phyloP scores from a whole-genome alignment of 2,329 filamentous ascomycete species.

The Curvularia sp. region DNA sequence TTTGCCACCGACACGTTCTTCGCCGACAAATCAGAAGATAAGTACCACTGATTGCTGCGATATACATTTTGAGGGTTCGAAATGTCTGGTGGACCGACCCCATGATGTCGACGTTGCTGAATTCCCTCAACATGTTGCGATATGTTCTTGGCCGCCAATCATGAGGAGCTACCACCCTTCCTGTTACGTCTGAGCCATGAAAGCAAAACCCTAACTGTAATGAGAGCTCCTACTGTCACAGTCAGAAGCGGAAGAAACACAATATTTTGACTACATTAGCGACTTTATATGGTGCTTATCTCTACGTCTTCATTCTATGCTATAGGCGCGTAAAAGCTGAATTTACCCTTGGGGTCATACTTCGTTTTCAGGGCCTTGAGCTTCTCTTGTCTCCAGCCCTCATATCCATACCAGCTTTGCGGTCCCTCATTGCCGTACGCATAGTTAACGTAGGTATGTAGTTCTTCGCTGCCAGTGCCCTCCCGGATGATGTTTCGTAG shows the following conservation, averaged over 20 bases:
- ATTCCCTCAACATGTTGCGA: background rate
- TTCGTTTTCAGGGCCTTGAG: slow-evolving; percentile 42
- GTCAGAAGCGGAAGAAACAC: background rate
- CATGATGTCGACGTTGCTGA: background rate
- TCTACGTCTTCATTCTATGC: background rate
- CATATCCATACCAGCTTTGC: slow-evolving; percentile 44
- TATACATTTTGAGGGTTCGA: background rate
- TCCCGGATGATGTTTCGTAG: slow-evolving; percentile 30
- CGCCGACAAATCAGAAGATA: background rate
- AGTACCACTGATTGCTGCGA: background rate
- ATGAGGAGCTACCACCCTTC: background rate
- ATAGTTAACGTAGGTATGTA: slow-evolving; percentile 48
- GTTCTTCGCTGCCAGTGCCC: slow-evolving; percentile 28
- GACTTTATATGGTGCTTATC: background rate
- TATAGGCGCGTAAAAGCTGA: slow-evolving; percentile 42
- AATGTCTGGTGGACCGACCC: background rate
- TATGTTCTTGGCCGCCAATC: no score
- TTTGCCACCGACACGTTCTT: background rate
- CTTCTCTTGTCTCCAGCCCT: slow-evolving; percentile 42
- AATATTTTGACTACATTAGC: background rate
- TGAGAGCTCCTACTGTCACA: background rate
- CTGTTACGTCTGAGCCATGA: background rate
- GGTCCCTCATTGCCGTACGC: slow-evolving; percentile 43
- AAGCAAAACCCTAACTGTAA: background rate
- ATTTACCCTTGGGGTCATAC: slow-evolving; percentile 44